These are phyloP conservation scores for Trichoderma sp. DNA, from an alignment of 2,329 filamentous ascomycete genomes.

Conservation along the genomic window DNA sequence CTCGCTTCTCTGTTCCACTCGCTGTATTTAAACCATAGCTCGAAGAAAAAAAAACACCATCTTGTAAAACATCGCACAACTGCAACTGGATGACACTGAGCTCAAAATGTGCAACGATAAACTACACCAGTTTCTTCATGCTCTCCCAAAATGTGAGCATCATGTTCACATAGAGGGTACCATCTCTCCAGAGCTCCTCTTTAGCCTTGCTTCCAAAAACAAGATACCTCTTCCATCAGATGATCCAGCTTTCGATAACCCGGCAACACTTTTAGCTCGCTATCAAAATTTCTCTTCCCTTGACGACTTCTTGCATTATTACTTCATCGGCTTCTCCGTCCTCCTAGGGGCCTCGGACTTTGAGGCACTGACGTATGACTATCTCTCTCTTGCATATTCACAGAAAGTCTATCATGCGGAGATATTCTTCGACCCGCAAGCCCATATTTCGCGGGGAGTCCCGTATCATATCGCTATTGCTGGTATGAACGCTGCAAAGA, in stretches of 20 bases:
- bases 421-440: slow-evolving; percentile 79
- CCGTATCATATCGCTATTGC: slow-evolving; percentile 59
- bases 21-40: background rate
- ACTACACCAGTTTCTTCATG: slow-evolving; percentile 56
- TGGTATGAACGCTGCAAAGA: slow-evolving; percentile 60
- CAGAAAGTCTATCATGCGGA: slow-evolving; percentile 71
- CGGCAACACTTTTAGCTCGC: slow-evolving; percentile 55
- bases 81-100: background rate
- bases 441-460: slow-evolving; percentile 63
- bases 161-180: slow-evolving; percentile 79
- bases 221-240: slow-evolving; percentile 55
- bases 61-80: background rate
- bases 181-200: slow-evolving; percentile 66
- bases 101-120: slow-evolving; percentile 50
- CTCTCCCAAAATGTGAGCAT: slow-evolving; percentile 76
- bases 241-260: slow-evolving; percentile 62
- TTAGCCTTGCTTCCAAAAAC: slow-evolving; percentile 65
- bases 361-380: slow-evolving; percentile 67
- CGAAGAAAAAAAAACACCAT: background rate
- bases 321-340: slow-evolving; percentile 72
- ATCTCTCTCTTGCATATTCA: slow-evolving; percentile 61
- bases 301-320: slow-evolving; percentile 75
- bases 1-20: background rate
- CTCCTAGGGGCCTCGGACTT: slow-evolving; percentile 66
- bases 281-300: slow-evolving; percentile 67